Evolutionary conservation across 345 rosid species (phyloP), one percentile per base, ranked within the genome.

Genomic region (Eucalyptus sp.): DNA sequence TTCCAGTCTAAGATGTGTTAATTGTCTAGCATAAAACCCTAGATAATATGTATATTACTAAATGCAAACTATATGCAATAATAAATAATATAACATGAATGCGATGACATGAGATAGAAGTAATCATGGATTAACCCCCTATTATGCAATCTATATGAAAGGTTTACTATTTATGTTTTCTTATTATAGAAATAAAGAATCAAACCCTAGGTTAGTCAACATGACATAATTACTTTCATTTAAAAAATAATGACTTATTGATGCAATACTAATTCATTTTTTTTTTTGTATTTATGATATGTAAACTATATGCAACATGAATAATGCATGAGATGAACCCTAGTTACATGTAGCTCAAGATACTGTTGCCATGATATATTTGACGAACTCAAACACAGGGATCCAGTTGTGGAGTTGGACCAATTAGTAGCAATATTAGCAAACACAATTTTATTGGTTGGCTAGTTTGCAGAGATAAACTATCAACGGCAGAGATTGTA

Each of bases 401-500:
- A 3, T 52, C 24, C 5, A 1, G 0, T 52, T 20, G 25, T 52
- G 10, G 10, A 20, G 58, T 52, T 10, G 58, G 18, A 52, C 58
- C 58, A 52, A 52, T 52, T 52, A 52, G 58, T 52, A 52, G 58
- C 25, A 52, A 52, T 7, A 52, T 18, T 20, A 52, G 58, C 58
- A 52, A 52, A 52, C 4, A 52, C 54, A 51, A 51, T 17, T 52
- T 52, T 52, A 52, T 52, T 8, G 58, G 58, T 52, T 7, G 58
- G 25, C 58, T 52, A 52, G 58, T 52, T 52, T 52, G 58, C 10
- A 52, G 2, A 52, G 58, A 52, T 52, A 52, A 52, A 52, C 10
- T 20, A 52, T 52, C 10, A 0, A 52, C 2, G 3, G 0, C 0
- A 3, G 1, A 52, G 4, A 52, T 52, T 52, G 10, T 52, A 52